A percentile compares a stretch with the other conserved stretches of the same genome.
Conservation (phyloP, 495 filamentous ascomycete species). For the Mytilinidion resinicola region DNA sequence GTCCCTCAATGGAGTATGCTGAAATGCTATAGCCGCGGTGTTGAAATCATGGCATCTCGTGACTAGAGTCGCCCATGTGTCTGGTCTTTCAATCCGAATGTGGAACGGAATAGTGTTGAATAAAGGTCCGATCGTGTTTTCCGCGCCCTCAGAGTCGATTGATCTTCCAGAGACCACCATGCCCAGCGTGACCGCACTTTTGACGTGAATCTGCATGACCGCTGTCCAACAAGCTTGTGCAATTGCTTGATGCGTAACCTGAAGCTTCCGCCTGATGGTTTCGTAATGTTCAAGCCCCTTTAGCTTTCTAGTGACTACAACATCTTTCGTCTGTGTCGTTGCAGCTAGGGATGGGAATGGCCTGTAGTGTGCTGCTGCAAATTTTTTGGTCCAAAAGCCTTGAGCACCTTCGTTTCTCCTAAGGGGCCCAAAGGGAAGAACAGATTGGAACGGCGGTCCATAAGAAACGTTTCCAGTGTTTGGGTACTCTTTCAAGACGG, state of each 20-base stretch:
- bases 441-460: slow-evolving; percentile 47
- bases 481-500: slow-evolving; percentile 44
- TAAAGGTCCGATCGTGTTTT: slow-evolving; percentile 70
- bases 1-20: slow-evolving; percentile 65
- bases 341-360: slow-evolving; percentile 2
- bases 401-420: slow-evolving; percentile 48
- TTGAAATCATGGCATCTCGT: slow-evolving; percentile 56
- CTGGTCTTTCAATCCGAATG: slow-evolving; percentile 40
- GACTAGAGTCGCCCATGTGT: slow-evolving; percentile 49
- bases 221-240: slow-evolving; percentile 64
- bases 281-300: slow-evolving; percentile 27
- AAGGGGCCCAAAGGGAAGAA: slow-evolving; percentile 51
- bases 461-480: slow-evolving; percentile 7
- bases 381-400: slow-evolving; percentile 60
- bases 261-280: slow-evolving; percentile 45
- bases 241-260: slow-evolving; percentile 69
- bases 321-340: neutral
- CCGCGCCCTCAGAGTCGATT: slow-evolving; percentile 57
- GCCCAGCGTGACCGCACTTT: slow-evolving; percentile 48
- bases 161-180: slow-evolving; percentile 65
- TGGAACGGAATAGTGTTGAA: slow-evolving; percentile 85
- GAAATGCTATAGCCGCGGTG: slow-evolving; percentile 51
- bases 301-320: slow-evolving; percentile 6
- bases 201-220: slow-evolving; percentile 43
- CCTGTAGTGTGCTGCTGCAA: slow-evolving; percentile 30